Evolutionary conservation across 495 filamentous ascomycete species (phyloP).

Genomic region (Pseudoneurospora amorphoporcata): DNA sequence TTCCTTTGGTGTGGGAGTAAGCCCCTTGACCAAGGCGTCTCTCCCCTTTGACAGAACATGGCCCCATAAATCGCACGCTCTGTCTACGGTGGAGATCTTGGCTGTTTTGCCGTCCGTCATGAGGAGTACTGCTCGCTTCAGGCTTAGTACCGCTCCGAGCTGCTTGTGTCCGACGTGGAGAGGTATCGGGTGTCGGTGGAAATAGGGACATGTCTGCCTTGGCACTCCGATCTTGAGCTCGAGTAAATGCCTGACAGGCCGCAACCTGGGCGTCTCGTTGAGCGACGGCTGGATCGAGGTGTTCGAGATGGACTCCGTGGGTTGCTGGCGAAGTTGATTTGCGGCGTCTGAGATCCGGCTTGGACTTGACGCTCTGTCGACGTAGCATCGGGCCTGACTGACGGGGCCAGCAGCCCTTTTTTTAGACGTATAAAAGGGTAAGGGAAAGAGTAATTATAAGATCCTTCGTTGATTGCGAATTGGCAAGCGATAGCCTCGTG

Average conservation of each 20-base stretch:
- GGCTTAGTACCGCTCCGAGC: not conserved
- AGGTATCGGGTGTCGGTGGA: slow-evolving; percentile 18
- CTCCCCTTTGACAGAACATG: slow-evolving; percentile 19
- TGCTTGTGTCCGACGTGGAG: slow-evolving; percentile 6
- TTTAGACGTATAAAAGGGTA: slow-evolving; percentile 4
- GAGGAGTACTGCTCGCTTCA: not conserved
- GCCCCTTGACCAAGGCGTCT: not conserved
- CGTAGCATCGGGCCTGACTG: slow-evolving; percentile 33
- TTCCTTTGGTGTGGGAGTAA: not conserved
- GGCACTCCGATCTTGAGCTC: slow-evolving; percentile 38
- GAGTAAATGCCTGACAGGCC: slow-evolving; percentile 54
- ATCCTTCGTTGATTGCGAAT: not conserved
- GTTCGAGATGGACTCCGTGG: slow-evolving; percentile 35
- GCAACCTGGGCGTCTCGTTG: slow-evolving; percentile 56
- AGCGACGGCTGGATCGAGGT: slow-evolving; percentile 44
- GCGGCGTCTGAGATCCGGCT: slow-evolving; percentile 39
- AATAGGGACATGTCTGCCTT: slow-evolving; percentile 30
- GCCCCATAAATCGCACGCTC: slow-evolving; percentile 47
- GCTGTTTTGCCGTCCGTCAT: not conserved
- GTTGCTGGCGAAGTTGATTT: slow-evolving; percentile 53
- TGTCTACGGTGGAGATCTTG: slow-evolving; percentile 30
- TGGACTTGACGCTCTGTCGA: slow-evolving; percentile 31
- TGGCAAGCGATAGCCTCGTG: not conserved
- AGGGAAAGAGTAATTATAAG: slow-evolving; percentile 5
- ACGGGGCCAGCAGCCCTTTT: slow-evolving; percentile 7